Base-by-base conservation (phyloP, 495 filamentous ascomycete genomes). In the Aspergillus baeticus region DNA sequence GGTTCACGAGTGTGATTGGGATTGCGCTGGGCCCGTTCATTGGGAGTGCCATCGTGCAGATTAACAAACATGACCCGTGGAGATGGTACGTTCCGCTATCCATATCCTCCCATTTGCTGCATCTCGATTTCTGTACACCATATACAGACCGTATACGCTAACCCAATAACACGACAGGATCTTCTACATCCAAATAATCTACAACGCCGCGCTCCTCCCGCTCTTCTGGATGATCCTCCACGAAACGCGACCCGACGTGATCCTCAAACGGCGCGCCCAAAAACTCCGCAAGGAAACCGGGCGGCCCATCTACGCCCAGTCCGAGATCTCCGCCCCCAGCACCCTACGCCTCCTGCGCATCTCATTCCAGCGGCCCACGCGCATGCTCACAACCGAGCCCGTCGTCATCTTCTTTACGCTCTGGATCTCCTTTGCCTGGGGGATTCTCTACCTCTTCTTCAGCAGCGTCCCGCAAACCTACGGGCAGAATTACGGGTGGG, bases 251-350 rank as follows among this genome's bases (percentile, higher is more conserved):
- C 56, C 60, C 0, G 65, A 68, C 26, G 72, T 74, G 3, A 84
- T 92, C 54, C 81, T 92, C 10, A 76, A 77, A 2, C 62, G 69
- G 5, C 80, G 87, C 13, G 88, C 88, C 6, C 77, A 75, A 55
- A 85, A 84, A 59, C 69, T 91, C 29, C 77, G 87, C 15, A 72
- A 80, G 34, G 65, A 81, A 47, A 90, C 87, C 1, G 84, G 85
- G 2, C 65, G 64, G 2, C 63, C 66, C 0, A 62, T 76, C 26
- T 77, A 74, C 51, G 72, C 74, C 1, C 57, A 63, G 6, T 57
- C 63, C 1, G 74, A 77, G 31, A 23, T 76, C 45, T 55, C 63
- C 38, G 49, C 63, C 14, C 48, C 59, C 6, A 68, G 58, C 60
- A 54, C 62, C 21, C 55, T 57, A 35, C 51, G 60, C 10, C 50